A percentile compares a stretch with the other conserved stretches of the same genome.
These are phyloP conservation scores for Gossypioides kirkii DNA, from an alignment of 345 rosid genomes.

Conservation along the genomic window DNA sequence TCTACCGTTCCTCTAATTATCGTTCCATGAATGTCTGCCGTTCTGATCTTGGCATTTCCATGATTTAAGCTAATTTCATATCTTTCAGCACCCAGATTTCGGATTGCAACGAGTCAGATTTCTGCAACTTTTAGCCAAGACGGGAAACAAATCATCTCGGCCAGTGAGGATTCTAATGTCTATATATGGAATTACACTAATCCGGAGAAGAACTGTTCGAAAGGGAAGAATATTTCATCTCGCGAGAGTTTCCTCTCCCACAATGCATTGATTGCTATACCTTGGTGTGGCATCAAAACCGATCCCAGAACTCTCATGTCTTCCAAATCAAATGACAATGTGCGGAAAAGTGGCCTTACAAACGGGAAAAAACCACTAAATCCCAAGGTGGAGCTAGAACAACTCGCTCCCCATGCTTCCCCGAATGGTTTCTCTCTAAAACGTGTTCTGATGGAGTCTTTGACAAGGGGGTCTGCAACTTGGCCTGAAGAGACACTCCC, in stretches of 20 bases:
- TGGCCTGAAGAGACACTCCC: slow-evolving; percentile 69
- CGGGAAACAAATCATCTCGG: slow-evolving; percentile 55
- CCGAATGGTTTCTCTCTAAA: slow-evolving; percentile 41
- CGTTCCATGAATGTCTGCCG: neutral
- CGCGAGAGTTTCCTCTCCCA: slow-evolving; percentile 44
- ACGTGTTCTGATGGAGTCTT: slow-evolving; percentile 40
- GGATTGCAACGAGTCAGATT: slow-evolving; percentile 38
- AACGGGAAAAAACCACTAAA: slow-evolving; percentile 9
- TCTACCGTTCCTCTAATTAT: too few species aligned
- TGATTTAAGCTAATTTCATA: slow-evolving; percentile 11
- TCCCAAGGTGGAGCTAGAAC: slow-evolving; percentile 25
- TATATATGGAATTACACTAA: slow-evolving; percentile 43
- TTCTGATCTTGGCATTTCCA: neutral
- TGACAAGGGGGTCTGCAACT: slow-evolving; percentile 42
- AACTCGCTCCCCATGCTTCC: slow-evolving; percentile 20
- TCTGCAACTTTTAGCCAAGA: slow-evolving; percentile 51
- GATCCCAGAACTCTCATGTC: slow-evolving; percentile 10
- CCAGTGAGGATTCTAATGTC: slow-evolving; percentile 49
- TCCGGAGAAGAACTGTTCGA: slow-evolving; percentile 30
- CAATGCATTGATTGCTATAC: slow-evolving; percentile 45
- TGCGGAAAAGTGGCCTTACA: neutral
- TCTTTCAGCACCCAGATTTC: slow-evolving; percentile 34
- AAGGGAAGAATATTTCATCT: slow-evolving; percentile 28
- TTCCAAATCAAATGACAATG: slow-evolving; percentile 12
- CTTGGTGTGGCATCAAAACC: slow-evolving; percentile 45